Conservation (phyloP, 148 eudicot species). For the Chenopodium quinoa region DNA sequence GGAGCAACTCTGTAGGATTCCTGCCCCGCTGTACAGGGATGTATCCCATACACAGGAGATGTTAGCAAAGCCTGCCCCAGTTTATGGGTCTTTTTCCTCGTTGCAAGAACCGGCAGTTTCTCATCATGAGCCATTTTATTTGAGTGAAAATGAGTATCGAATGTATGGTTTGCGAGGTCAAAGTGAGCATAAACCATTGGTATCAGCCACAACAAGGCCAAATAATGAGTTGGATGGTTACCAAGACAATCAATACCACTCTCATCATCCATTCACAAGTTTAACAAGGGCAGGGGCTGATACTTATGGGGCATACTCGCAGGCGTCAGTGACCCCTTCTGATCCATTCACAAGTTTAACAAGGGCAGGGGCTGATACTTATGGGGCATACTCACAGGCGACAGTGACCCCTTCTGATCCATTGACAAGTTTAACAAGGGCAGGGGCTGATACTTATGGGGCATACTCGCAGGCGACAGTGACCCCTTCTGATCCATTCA, state of each 20-base stretch:
- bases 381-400: no score
- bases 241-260: constrained; percentile 28
- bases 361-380: no score
- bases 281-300: no score
- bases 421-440: no score
- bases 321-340: constrained; percentile 23
- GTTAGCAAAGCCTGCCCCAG: constrained; percentile 9
- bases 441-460: no score
- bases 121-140: constrained; percentile 30
- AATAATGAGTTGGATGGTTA: constrained; percentile 22
- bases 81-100: constrained; percentile 20
- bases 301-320: no score
- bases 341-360: neutral
- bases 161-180: constrained; percentile 39
- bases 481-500: constrained; percentile 42
- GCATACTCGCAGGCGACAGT: constrained; percentile 1
- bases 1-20: constrained; percentile 16
- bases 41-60: constrained; percentile 8
- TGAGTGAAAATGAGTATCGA: constrained; percentile 56
- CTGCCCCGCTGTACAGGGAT: constrained; percentile 5
- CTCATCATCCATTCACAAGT: constrained; percentile 10
- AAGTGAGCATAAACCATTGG: constrained; percentile 27
- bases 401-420: constrained; percentile 34
- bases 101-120: constrained; percentile 15
- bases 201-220: constrained; percentile 24